phyloP scores from a whole-genome alignment of 108 stramenopile genomes.

The Mediolabrus comicus region DNA sequence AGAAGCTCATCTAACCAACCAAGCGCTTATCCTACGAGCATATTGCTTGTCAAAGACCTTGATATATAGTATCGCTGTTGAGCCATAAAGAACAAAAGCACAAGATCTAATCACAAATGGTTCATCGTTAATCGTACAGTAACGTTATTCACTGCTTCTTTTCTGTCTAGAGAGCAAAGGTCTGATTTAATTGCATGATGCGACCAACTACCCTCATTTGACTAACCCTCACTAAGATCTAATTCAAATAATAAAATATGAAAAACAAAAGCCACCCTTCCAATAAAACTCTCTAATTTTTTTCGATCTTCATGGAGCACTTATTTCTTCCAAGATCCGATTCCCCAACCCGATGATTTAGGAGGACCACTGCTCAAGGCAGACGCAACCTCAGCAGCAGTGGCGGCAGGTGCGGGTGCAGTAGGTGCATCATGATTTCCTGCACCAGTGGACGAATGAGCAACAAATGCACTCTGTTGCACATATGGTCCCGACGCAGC shows the following conservation, averaged over 20 bases:
- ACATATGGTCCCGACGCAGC: not conserved
- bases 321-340: constrained; percentile 4
- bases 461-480: constrained; percentile 3
- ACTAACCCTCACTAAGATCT: too few species aligned
- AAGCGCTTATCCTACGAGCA: too few species aligned
- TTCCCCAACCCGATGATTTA: not conserved
- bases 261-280: not conserved
- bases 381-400: not conserved
- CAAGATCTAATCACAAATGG: not conserved
- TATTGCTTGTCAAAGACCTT: too few species aligned
- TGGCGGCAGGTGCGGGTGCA: not conserved
- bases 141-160: not conserved
- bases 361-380: not conserved
- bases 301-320: not conserved
- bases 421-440: not conserved
- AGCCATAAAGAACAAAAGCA: not conserved
- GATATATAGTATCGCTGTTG: too few species aligned
- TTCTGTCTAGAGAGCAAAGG: not conserved
- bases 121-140: not conserved
- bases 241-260: not conserved
- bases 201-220: not conserved
- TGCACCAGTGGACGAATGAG: constrained; percentile 22
- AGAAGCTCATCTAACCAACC: too few species aligned
- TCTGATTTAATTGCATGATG: not conserved
- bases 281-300: not conserved